Evolutionary conservation across 331 rosid species (phyloP).

Genomic region (Phaseolus coccineus): DNA sequence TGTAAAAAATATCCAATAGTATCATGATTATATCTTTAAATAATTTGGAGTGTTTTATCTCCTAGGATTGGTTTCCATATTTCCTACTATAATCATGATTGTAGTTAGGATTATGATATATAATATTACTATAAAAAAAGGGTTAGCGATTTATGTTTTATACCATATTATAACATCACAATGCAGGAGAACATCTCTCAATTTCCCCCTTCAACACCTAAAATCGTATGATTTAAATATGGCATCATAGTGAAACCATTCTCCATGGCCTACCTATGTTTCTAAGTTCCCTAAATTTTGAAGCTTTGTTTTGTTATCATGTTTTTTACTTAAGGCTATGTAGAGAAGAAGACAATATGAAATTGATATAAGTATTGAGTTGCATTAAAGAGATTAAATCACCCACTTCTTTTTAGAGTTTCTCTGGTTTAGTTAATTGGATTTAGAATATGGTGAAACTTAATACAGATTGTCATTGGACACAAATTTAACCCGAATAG

Average conservation of each 20-base stretch:
- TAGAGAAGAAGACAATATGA: too few relatives aligned
- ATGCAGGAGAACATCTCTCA: neutral
- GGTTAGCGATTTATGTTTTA: neutral
- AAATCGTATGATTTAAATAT: neutral
- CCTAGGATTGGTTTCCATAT: neutral
- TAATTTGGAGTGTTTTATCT: neutral
- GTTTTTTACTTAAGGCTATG: neutral
- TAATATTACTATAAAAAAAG: neutral
- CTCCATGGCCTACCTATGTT: neutral
- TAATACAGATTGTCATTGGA: too few relatives aligned
- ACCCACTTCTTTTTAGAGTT: too few relatives aligned
- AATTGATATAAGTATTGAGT: too few relatives aligned
- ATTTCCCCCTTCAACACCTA: neutral
- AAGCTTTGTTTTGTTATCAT: neutral
- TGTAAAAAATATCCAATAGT: neutral
- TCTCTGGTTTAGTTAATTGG: too few relatives aligned
- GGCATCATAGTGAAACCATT: neutral
- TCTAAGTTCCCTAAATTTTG: neutral
- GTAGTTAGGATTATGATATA: neutral
- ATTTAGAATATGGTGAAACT: too few relatives aligned
- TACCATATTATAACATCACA: neutral
- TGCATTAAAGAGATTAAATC: too few relatives aligned
- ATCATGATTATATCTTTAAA: neutral
- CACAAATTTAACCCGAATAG: too few relatives aligned
- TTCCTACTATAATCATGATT: too few relatives aligned